Conservation (phyloP, 768 basidiomycete genomes). For the Tulasnella calospora region DNA sequence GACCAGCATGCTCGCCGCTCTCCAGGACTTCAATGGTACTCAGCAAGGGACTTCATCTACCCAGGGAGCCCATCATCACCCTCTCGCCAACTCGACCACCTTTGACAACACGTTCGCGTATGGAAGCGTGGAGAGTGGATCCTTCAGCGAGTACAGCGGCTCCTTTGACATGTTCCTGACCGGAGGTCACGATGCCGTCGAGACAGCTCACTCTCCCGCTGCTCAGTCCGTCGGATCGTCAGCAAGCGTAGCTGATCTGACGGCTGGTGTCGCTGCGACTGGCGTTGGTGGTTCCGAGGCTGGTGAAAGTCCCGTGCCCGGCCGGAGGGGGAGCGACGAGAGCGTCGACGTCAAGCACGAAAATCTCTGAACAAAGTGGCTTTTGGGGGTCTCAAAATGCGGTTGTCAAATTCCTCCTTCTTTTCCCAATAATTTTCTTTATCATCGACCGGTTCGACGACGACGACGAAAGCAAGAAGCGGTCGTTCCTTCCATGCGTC, state of each 20-base stretch:
- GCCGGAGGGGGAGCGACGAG: constrained; percentile 5
- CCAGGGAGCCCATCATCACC: not conserved
- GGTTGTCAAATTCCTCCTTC: not conserved
- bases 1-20: constrained; percentile 83
- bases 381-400: not conserved
- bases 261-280: constrained; percentile 1
- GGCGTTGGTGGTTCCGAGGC: constrained; percentile 3
- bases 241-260: constrained; percentile 6
- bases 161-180: constrained; percentile 20
- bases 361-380: not conserved
- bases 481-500: not conserved
- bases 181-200: not conserved
- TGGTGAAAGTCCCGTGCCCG: not conserved
- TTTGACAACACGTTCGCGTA: not conserved
- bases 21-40: constrained; percentile 47
- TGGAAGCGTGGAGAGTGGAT: not conserved
- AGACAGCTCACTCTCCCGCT: not conserved
- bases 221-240: constrained; percentile 1
- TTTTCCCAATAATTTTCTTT: not conserved
- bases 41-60: not conserved
- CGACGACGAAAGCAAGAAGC: constrained; percentile 1
- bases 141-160: constrained; percentile 4
- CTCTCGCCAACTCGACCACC: not conserved
- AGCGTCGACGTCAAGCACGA: constrained; percentile 9
- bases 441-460: not conserved